Evolutionary conservation across 2,329 filamentous ascomycete species (phyloP), one percentile per base, ranked within the genome.

Genomic region (Cadophora gregata): DNA sequence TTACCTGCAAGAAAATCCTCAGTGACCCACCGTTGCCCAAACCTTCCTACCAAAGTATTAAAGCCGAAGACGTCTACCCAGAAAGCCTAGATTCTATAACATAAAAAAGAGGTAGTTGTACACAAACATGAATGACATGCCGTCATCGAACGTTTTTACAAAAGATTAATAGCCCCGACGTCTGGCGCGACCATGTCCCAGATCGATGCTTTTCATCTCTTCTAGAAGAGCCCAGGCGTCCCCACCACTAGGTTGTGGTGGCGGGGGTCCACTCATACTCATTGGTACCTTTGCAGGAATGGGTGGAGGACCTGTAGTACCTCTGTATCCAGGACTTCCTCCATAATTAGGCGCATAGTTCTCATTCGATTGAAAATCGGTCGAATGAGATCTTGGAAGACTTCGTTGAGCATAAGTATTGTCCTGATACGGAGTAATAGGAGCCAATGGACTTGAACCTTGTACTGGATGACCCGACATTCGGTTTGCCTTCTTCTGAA

Each of bases 221-320:
- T 92, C 83, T 78, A 90, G 85, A 62, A 94, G 79, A 24, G 89
- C 86, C 78, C 83, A 82, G 69, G 86, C 81, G 65, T 79, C 61
- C 77, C 80, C 73, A 38, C 79, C 78, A 5, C 77, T 78, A 31
- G 69, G 38, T 59, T 74, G 60, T 51, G 71, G 27, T 74, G 75
- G 59, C 47, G 71, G 33, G 73, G 75, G 36, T 80, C 82, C 69
- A 80, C 84, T 80, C 82, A 84, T 71, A 73, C 78, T 75, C 25
- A 90, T 77, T 0, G 90, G 89, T 9, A 92, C 81, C 78, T 93
- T 93, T n/a, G 89, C 88, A 3, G 90, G 90, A 59, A 92, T 84
- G 0, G 88, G 86, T 14, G 90, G 90, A 0, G 80, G 81, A 21
- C 77, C 80, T 7, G 73, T 66, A 53, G 76, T 74, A 10, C 74